Evolutionary conservation across 2,329 filamentous ascomycete species (phyloP).

Genomic region (Colletotrichum theobromicola): DNA sequence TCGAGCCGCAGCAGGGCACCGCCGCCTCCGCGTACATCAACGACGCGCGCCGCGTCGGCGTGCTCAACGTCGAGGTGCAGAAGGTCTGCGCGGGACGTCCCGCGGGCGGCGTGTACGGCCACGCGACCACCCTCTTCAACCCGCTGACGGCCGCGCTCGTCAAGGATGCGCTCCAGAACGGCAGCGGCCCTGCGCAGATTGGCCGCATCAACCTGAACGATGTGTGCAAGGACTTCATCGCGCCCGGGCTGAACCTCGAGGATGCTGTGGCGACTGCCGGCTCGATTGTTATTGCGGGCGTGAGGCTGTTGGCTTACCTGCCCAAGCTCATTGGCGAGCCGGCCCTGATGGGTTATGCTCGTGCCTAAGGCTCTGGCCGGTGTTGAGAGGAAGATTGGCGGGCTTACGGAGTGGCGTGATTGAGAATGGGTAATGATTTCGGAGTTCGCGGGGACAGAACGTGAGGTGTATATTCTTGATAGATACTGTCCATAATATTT

Average conservation of each 20-base stretch:
- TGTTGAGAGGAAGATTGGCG: neutral
- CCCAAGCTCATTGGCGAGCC: conserved; percentile 15
- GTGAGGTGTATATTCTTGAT: too few relatives aligned
- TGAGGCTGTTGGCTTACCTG: conserved; percentile 1
- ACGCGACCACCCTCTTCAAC: conserved; percentile 52
- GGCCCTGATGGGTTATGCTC: neutral
- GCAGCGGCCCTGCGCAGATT: neutral
- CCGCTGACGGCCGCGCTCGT: conserved; percentile 39
- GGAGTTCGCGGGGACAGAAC: neutral
- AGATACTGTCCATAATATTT: too few relatives aligned
- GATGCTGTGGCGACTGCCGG: conserved; percentile 10
- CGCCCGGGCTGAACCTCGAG: neutral
- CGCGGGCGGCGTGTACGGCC: conserved; percentile 51
- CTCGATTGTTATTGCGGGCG: neutral
- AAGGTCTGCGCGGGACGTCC: conserved; percentile 41
- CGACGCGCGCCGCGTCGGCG: conserved; percentile 47
- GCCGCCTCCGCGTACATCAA: conserved; percentile 50
- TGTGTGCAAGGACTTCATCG: conserved; percentile 7
- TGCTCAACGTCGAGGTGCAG: conserved; percentile 56
- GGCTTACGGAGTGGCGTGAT: neutral
- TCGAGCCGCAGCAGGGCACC: conserved; percentile 52
- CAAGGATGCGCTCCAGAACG: conserved; percentile 31
- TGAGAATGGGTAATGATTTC: neutral
- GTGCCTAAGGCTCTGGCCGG: neutral
- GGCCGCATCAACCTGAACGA: neutral